phyloP scores from a whole-genome alignment of 179 eudicot genomes.

The Beta lomatogona region DNA sequence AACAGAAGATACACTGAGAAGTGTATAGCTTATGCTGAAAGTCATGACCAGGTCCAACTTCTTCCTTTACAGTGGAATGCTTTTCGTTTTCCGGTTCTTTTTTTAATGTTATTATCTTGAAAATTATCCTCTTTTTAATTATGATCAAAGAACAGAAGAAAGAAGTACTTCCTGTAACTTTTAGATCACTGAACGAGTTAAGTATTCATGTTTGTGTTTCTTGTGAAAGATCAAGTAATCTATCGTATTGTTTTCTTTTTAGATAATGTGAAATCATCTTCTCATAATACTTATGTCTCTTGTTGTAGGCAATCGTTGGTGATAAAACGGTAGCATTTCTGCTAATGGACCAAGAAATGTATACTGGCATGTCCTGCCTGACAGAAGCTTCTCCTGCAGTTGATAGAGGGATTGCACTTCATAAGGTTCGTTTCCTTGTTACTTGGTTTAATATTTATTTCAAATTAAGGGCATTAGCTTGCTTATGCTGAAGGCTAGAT shows the following conservation, averaged over 20 bases:
- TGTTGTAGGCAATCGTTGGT: slow-evolving; percentile 82
- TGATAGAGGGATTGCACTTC: slow-evolving; percentile 96
- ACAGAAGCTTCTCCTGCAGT: slow-evolving; percentile 67
- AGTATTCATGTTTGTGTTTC: neutral
- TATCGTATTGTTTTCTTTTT: neutral
- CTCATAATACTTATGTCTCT: slow-evolving; percentile 8
- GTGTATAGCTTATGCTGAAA: slow-evolving; percentile 97
- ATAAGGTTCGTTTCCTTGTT: slow-evolving; percentile 54
- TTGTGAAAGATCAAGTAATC: neutral
- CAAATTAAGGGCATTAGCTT: neutral
- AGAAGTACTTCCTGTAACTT: neutral
- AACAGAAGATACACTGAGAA: slow-evolving; percentile 95
- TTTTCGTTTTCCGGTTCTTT: neutral
- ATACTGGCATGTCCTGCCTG: slow-evolving; percentile 88
- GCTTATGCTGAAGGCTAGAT: neutral
- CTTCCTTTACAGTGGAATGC: slow-evolving; percentile 17
- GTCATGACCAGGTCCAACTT: slow-evolving; percentile 88
- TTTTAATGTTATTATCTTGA: neutral
- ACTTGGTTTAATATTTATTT: neutral
- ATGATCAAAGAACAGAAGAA: neutral
- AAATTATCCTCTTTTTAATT: neutral
- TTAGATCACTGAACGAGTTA: neutral
- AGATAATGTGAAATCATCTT: neutral
- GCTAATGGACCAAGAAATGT: slow-evolving; percentile 97
- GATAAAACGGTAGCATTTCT: slow-evolving; percentile 90